A percentile compares a stretch with the other conserved stretches of the same genome.
Conservation (phyloP, 305 asterid species). For the Plantago coronopus region DNA sequence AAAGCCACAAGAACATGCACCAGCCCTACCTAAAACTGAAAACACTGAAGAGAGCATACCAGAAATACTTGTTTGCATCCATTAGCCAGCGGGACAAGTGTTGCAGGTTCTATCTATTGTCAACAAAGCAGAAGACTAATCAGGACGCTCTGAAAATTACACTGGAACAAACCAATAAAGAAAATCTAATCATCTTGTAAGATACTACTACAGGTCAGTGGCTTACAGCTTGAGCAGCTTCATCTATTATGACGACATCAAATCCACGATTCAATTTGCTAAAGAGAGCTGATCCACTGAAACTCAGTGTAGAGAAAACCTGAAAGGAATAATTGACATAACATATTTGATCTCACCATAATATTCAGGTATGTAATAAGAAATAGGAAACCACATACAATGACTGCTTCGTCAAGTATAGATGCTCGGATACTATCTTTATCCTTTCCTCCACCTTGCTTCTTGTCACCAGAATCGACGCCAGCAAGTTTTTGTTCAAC, state of each 20-base stretch:
- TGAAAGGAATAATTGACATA: conserved; percentile 36
- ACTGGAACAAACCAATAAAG: too few relatives aligned
- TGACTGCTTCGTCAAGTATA: conserved; percentile 88
- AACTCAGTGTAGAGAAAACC: conserved; percentile 98
- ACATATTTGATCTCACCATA: neutral
- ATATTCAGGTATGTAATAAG: conserved; percentile 15
- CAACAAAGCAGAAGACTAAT: conserved; percentile 24
- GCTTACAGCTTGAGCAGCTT: conserved; percentile 99
- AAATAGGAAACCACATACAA: conserved; percentile 47
- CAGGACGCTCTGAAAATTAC: too few relatives aligned
- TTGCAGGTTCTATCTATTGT: conserved; percentile 92
- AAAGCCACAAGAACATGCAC: too few relatives aligned
- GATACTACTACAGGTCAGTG: neutral
- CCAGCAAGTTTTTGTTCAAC: conserved; percentile 86
- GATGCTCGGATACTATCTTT: conserved; percentile 85
- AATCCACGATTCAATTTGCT: conserved; percentile 83
- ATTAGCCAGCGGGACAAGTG: conserved; percentile 81
- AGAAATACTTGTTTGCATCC: conserved; percentile 99
- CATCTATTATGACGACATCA: conserved; percentile 97
- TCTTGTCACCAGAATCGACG: conserved; percentile 59
- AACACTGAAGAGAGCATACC: conserved; percentile 40
- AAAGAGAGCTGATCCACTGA: conserved; percentile 80
- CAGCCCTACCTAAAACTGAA: neutral
- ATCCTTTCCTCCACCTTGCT: conserved; percentile 82
- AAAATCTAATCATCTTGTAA: neutral